Conservation (phyloP, 2,329 filamentous ascomycete species). For the Periconia digitata region DNA sequence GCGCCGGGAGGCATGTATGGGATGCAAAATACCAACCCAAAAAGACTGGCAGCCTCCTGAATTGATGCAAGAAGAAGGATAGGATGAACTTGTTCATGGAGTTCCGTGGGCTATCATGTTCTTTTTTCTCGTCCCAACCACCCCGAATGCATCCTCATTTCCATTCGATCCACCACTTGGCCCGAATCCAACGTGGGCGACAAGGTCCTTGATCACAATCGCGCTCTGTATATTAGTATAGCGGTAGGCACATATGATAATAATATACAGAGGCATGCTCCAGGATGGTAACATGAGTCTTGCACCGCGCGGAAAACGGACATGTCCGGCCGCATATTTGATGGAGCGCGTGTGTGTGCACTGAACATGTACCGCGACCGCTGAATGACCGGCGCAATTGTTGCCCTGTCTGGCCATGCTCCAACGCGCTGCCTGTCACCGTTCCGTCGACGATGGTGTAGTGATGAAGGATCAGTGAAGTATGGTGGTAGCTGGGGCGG, state of each 20-base stretch:
- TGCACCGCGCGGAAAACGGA: conserved; percentile 37
- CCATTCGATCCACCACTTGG: background rate
- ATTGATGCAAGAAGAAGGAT: too few relatives aligned
- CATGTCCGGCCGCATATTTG: conserved; percentile 26
- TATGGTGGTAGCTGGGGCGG: background rate
- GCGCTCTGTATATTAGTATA: background rate
- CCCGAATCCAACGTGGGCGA: background rate
- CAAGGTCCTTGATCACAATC: background rate
- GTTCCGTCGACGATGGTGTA: too few relatives aligned
- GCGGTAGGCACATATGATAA: background rate
- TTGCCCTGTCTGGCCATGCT: too few relatives aligned
- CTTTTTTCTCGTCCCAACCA: conserved; percentile 4
- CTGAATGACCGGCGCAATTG: too few relatives aligned
- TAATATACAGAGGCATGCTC: conserved; percentile 5
- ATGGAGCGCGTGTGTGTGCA: background rate
- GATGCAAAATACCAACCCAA: background rate
- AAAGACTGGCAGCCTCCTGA: too few relatives aligned
- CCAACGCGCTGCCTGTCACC: too few relatives aligned
- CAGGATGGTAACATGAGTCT: conserved; percentile 23
- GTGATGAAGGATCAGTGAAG: conserved; percentile 4
- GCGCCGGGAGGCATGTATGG: conserved; percentile 15
- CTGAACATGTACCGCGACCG: background rate
- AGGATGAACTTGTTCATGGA: background rate
- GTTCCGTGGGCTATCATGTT: background rate
- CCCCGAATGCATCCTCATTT: conserved; percentile 3